Percentiles rank a stretch among this genome's conserved stretches.
Conservation (phyloP, 495 filamentous ascomycete genomes). For the Letharia lupina region DNA sequence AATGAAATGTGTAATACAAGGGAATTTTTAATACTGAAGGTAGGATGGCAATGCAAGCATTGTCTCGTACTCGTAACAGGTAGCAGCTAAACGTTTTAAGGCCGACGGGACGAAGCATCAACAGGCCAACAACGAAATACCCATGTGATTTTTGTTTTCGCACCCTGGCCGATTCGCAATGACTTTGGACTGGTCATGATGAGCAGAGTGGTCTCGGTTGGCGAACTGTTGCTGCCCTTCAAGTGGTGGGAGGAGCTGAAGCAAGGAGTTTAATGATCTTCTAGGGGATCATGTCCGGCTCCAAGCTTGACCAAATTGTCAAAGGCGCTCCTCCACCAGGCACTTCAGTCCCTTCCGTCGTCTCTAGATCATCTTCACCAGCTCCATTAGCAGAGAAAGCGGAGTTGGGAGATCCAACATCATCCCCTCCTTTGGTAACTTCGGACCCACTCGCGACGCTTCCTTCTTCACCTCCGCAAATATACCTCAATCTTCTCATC, state of each 20-base stretch:
- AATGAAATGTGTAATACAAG: neutral
- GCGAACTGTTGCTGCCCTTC: neutral
- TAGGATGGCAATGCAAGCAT: neutral
- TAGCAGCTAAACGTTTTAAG: no score
- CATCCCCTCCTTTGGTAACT: constrained; percentile 37
- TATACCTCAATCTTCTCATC: constrained; percentile 95
- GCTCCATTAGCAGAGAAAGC: constrained; percentile 33
- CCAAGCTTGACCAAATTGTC: constrained; percentile 75
- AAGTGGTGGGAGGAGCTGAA: constrained; percentile 1
- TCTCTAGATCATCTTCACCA: constrained; percentile 28
- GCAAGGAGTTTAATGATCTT: neutral
- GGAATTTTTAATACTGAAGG: neutral
- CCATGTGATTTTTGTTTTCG: neutral
- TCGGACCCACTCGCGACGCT: constrained; percentile 70
- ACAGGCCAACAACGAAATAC: neutral
- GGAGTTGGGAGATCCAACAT: constrained; percentile 26
- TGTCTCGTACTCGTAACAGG: neutral
- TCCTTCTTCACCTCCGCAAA: constrained; percentile 89
- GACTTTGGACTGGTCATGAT: neutral
- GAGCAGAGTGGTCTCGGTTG: constrained; percentile 1
- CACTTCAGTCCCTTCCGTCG: constrained; percentile 27
- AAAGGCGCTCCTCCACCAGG: constrained; percentile 63
- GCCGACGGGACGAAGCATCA: neutral
- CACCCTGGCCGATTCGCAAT: neutral
- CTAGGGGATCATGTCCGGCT: constrained; percentile 39